phyloP scores from a whole-genome alignment of 192 early-diverging fungal genomes.

The Rhizophagus clarus region DNA sequence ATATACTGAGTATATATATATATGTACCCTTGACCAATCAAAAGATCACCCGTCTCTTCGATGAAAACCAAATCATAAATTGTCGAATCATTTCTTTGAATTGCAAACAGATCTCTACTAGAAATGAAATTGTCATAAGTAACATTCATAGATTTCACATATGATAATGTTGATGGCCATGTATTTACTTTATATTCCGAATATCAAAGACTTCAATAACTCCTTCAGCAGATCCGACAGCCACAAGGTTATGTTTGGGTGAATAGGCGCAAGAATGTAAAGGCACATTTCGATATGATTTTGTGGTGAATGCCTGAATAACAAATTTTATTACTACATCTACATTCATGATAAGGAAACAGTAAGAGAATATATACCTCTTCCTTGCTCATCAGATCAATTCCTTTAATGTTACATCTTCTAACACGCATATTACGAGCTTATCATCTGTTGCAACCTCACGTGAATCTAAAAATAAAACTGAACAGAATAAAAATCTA shows the following conservation, averaged over 20 bases:
- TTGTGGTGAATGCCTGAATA: constrained; percentile 44
- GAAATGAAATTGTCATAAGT: not conserved
- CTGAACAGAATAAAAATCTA: too few species aligned
- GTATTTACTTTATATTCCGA: constrained; percentile 43
- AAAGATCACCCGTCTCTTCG: not conserved
- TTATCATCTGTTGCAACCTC: constrained; percentile 53
- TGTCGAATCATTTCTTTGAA: constrained; percentile 22
- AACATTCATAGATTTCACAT: not conserved
- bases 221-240: constrained; percentile 48
- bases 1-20: not conserved
- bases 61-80: not conserved
- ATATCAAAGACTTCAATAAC: constrained; percentile 50
- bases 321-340: not conserved
- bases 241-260: constrained; percentile 36
- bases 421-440: constrained; percentile 43
- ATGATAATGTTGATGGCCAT: not conserved
- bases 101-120: not conserved
- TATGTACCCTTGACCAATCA: constrained; percentile 7
- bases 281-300: constrained; percentile 33
- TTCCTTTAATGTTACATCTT: constrained; percentile 41
- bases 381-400: constrained; percentile 51
- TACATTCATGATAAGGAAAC: not conserved
- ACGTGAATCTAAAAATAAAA: constrained; percentile 38
- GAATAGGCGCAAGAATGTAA: constrained; percentile 43
- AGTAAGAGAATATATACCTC: constrained; percentile 39